Evolutionary conservation across 2,329 filamentous ascomycete genomes (phyloP), one percentile per base, ranked within the genome.

Genomic region (Gaeumannomyces sp.): DNA sequence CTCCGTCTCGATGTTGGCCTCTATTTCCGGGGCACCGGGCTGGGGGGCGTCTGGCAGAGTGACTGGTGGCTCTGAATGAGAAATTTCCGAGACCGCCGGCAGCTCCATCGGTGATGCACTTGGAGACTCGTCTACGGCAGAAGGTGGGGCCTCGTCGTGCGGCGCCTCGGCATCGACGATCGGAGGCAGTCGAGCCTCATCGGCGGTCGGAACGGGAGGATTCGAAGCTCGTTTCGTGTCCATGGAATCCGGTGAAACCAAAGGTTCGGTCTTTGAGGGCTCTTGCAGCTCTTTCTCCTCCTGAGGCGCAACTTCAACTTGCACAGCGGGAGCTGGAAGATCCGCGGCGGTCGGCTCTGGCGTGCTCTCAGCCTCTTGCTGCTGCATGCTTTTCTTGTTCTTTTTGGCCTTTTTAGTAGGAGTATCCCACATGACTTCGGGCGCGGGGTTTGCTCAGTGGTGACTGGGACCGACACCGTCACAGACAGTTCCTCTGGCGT

Each of bases 381-480:
- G 68, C 59, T 66, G 69, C 66, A 70, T 69, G 60, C 75, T 73
- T 66, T 73, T 74, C 69, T 75, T 75, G 59, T 70, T 69, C 65
- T 76, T 76, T 64, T 72, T 72, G 57, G 27, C 33, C 25, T 72
- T 71, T 64, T 74, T 74, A 63, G 67, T 66, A 60, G 61, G 25
- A 50, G 61, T 22, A 25, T 28, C 35, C 61, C 10, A 62, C 35
- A n/a, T 38, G 11, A 29, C 61, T 29, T 56, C 33, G 33, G 38
- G 38, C 61, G n/a, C 61, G 7, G 29, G 22, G 45, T 22, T 22
- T 53, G 27, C 57, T 59, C 27, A 59, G 29, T 22, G 57, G 25
- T 22, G 29, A 16, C 25, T 29, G 27, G 14, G 25, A 10, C 25
- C 7, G 25, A 28, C n/a, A 19, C 27, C 57, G 57, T 13, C 45